Conservation (phyloP, 1,284 basidiomycete species). For the Omphalotus olearius region DNA sequence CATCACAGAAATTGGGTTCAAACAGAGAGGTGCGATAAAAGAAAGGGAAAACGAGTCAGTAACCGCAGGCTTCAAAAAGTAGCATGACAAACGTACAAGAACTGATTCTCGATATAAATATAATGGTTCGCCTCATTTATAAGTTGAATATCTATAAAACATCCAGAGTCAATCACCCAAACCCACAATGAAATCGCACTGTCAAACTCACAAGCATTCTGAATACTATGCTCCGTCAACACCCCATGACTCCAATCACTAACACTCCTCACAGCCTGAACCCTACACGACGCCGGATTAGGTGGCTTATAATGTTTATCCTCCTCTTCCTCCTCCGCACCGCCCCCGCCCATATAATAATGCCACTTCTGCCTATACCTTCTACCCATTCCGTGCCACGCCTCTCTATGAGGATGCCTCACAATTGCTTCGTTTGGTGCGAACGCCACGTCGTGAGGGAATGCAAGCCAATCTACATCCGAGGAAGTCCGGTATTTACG, state of each 20-base stretch:
- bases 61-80: too few relatives aligned
- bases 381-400: constrained; percentile 55
- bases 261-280: constrained; percentile 81
- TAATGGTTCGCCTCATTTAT: constrained; percentile 83
- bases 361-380: constrained; percentile 62
- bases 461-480: constrained; percentile 76
- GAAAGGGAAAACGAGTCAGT: neutral
- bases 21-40: constrained; percentile 1
- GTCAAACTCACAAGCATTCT: constrained; percentile 75
- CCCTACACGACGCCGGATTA: constrained; percentile 49
- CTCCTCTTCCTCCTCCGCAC: constrained; percentile 21
- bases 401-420: constrained; percentile 66
- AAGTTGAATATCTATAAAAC: constrained; percentile 63
- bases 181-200: neutral
- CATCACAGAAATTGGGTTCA: neutral
- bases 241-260: constrained; percentile 92
- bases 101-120: constrained; percentile 95
- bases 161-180: constrained; percentile 2
- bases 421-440: constrained; percentile 64
- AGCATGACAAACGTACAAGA: constrained; percentile 87
- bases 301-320: constrained; percentile 31
- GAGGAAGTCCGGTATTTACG: constrained; percentile 62
- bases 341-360: constrained; percentile 20
- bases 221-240: constrained; percentile 80
- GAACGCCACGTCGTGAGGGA: constrained; percentile 67